Base-by-base conservation (phyloP, 345 rosid genomes). In the Tarenaya hassleriana region DNA sequence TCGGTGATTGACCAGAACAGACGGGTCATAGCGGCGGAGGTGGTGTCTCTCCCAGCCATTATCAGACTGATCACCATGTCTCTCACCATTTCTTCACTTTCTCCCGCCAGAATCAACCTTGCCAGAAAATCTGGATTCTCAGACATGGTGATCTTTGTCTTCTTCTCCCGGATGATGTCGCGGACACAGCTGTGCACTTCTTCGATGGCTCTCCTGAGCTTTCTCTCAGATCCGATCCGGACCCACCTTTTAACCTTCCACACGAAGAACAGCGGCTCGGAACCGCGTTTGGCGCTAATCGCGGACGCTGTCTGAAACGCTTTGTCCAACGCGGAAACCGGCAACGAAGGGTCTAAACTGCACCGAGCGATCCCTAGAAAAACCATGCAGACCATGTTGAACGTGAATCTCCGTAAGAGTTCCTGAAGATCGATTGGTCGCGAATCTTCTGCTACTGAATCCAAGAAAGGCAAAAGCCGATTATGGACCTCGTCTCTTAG, bases 41-140 rank as follows among this genome's bases (percentile, higher is more conserved):
- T 77, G 10, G 94, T 73, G 51, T 79, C 94, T 20, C 86, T 57
- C 46, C 94, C 94, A 1, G 90, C 94, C 77, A 82, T 41, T 43
- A 84, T 47, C 49, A 88, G 63, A 52, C 82, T 88, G 16, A 81
- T 64, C 18, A 71, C 40, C 73, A 63, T 78, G 52, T 81, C 96
- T 61, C 90, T 69, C 1, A 75, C 50, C 35, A 77, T 69, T 45
- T 70, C 64, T 27, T 78, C 71, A 4, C 52, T 77, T 19, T 55
- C 67, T 2, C 80, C 76, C 0, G 73, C 73, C 1, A 33, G 17
- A 7, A 87, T 66, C 63, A 77, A 48, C 0, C 80, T 61, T 8
- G 78, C 72, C 10, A 84, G 39, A 2, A 84, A 49, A 63, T 83
- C 92, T 34, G 61, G 52, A 1, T 32, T 41, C 10, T 41, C 52